Conservation (phyloP, 148 eudicot species). For the Chenopodium formosanum region DNA sequence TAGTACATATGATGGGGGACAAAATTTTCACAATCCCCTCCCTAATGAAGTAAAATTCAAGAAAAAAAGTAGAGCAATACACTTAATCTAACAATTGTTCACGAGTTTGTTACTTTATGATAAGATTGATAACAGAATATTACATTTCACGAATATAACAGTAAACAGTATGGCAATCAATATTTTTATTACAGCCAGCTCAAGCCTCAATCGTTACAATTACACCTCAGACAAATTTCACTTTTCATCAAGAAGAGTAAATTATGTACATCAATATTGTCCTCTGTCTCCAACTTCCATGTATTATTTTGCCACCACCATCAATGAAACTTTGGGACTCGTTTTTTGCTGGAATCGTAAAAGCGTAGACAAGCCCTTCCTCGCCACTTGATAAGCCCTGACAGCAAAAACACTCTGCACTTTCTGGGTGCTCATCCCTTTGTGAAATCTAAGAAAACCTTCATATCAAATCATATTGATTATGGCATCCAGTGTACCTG, state of each 20-base stretch:
- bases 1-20: too few relatives aligned
- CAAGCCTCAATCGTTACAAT: too few relatives aligned
- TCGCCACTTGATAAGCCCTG: conserved; percentile 70
- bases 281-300: neutral
- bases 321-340: neutral
- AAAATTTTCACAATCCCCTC: too few relatives aligned
- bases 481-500: conserved; percentile 60
- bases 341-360: conserved; percentile 22
- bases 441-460: conserved; percentile 74
- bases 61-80: too few relatives aligned
- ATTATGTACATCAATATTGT: neutral
- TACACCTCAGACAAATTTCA: neutral
- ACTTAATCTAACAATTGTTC: too few relatives aligned
- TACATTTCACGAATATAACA: too few relatives aligned
- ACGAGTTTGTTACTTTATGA: too few relatives aligned
- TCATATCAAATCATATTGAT: conserved; percentile 72
- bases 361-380: conserved; percentile 74
- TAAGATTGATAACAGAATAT: too few relatives aligned
- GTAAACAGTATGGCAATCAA: too few relatives aligned
- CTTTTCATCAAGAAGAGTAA: neutral
- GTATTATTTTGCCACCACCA: neutral
- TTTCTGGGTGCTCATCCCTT: conserved; percentile 91
- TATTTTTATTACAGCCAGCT: too few relatives aligned
- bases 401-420: conserved; percentile 93
- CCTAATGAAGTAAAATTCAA: too few relatives aligned